These are phyloP conservation scores for Trichocladium antarcticum DNA, from an alignment of 495 filamentous ascomycete genomes.

Conservation along the genomic window DNA sequence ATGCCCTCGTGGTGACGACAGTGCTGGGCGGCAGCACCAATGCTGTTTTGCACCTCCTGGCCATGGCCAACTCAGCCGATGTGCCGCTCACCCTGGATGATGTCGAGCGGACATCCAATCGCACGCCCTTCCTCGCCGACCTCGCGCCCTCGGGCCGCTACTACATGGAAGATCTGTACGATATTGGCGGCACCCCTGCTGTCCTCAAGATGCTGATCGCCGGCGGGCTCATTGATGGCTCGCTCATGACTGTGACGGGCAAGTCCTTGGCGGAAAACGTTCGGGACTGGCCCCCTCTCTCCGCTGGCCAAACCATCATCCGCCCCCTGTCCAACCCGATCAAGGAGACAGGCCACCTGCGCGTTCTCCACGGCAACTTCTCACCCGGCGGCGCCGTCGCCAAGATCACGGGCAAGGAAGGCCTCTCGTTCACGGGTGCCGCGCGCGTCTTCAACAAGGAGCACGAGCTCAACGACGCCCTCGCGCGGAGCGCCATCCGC, in stretches of 20 bases:
- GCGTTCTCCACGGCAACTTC: slow-evolving; percentile 82
- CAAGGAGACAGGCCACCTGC: slow-evolving; percentile 78
- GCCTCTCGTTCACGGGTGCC: slow-evolving; percentile 65
- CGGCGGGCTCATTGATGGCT: slow-evolving; percentile 68
- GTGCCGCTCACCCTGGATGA: slow-evolving; percentile 79
- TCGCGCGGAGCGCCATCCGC: slow-evolving; percentile 56
- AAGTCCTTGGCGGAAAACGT: slow-evolving; percentile 85
- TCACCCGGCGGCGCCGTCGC: slow-evolving; percentile 87
- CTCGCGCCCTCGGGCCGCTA: slow-evolving; percentile 79
- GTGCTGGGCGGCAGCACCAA: slow-evolving; percentile 85
- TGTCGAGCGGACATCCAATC: slow-evolving; percentile 75
- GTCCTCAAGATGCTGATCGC: slow-evolving; percentile 89
- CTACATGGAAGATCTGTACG: slow-evolving; percentile 92
- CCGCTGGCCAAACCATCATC: slow-evolving; percentile 76
- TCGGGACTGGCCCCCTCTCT: slow-evolving; percentile 64
- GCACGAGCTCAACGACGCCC: slow-evolving; percentile 59
- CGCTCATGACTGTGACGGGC: slow-evolving; percentile 83
- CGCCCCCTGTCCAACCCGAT: slow-evolving; percentile 72
- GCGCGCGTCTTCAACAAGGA: slow-evolving; percentile 92
- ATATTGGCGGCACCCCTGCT: slow-evolving; percentile 79
- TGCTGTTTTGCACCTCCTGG: slow-evolving; percentile 85
- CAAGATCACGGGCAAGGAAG: slow-evolving; percentile 97
- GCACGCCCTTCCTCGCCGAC: slow-evolving; percentile 89
- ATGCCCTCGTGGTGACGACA: slow-evolving; percentile 89
- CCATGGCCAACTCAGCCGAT: slow-evolving; percentile 85